Base-by-base conservation (phyloP, 225 moss, liverwort and hornwort genomes). In the Polytrichum commune region DNA sequence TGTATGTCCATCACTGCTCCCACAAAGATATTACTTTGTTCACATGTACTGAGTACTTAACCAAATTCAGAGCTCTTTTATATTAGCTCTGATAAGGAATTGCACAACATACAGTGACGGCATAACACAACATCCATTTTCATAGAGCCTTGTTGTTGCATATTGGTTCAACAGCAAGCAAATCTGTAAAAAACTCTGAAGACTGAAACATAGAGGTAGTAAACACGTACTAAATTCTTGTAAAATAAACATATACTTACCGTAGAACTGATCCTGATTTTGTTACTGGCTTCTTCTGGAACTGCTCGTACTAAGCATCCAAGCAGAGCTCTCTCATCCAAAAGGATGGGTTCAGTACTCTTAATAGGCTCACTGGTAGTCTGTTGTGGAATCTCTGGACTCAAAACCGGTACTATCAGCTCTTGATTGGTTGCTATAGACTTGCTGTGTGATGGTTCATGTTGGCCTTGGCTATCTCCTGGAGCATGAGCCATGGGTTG, bases 201-300 rank as follows among this genome's bases (percentile, higher is more conserved):
- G 35, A 2, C 35, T 35, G 35, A 35, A 35, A 32, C 33, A 33
- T 13, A 38, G 3, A 13, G 2, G 38, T 38, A 9, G 38, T 38
- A 38, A 38, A 38, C 9, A 38, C 10, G 38, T 10, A 38, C 9
- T 38, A 38, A 38, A 10, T 38, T 13, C 27, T 69, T 62, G 29
- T 1, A 62, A 35, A 23, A 54, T 53, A 5, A 18, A 74, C 46
- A 22, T 60, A 68, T 65, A 85, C 90, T 86, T 72, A 96, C 96
- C 26, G 93, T 96, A 35, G 96, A 82, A 77, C 89, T 90, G 74
- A 96, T 85, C 72, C 91, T 90, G 79, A 96, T 96, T 85, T 87
- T 93, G 53, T 85, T 78, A 83, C 26, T 90, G 32, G 90, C 74
- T 65, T 96, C 93, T 29, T 87, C 89, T 70, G 89, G 89, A 54